These are phyloP conservation scores for Exophiala sideris DNA, from an alignment of 2,329 filamentous ascomycete species.

Conservation along the genomic window DNA sequence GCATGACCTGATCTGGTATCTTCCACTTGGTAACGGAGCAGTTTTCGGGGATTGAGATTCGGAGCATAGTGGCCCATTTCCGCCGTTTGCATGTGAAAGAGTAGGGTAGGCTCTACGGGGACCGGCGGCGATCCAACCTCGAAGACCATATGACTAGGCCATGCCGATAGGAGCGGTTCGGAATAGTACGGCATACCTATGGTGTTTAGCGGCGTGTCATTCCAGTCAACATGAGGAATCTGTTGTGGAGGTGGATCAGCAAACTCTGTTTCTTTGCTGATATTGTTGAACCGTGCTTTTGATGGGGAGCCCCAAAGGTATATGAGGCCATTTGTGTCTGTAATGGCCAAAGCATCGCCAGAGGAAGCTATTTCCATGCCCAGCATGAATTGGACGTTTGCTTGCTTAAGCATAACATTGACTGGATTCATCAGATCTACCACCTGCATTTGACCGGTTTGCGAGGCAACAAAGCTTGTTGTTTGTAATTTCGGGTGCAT, in stretches of 20 bases:
- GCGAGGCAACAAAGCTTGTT: conserved; percentile 88
- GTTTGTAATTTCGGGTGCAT: conserved; percentile 97
- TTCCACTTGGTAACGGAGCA: conserved; percentile 77
- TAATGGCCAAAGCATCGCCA: conserved; percentile 77
- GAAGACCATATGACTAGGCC: conserved; percentile 78
- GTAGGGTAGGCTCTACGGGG: conserved; percentile 68
- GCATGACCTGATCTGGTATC: conserved; percentile 66
- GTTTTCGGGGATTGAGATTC: conserved; percentile 61
- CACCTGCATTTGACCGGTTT: conserved; percentile 89
- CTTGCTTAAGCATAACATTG: conserved; percentile 78
- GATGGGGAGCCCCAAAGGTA: conserved; percentile 85
- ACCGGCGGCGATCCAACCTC: conserved; percentile 80
- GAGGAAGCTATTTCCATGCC: conserved; percentile 84
- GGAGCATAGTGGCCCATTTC: conserved; percentile 77
- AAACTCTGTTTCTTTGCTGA: conserved; percentile 73
- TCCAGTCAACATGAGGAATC: conserved; percentile 62
- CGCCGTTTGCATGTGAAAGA: conserved; percentile 65
- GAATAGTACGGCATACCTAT: conserved; percentile 93
- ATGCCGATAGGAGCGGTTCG: conserved; percentile 80
- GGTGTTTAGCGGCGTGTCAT: conserved; percentile 75
- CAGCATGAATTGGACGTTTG: conserved; percentile 72
- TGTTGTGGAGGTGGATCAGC: conserved; percentile 64
- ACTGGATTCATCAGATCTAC: conserved; percentile 94
- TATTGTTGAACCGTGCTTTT: conserved; percentile 83
- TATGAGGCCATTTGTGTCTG: conserved; percentile 73